Evolutionary conservation across 2,329 filamentous ascomycete genomes (phyloP), one percentile per base, ranked within the genome.

Genomic region (Didymellaceae sp.): DNA sequence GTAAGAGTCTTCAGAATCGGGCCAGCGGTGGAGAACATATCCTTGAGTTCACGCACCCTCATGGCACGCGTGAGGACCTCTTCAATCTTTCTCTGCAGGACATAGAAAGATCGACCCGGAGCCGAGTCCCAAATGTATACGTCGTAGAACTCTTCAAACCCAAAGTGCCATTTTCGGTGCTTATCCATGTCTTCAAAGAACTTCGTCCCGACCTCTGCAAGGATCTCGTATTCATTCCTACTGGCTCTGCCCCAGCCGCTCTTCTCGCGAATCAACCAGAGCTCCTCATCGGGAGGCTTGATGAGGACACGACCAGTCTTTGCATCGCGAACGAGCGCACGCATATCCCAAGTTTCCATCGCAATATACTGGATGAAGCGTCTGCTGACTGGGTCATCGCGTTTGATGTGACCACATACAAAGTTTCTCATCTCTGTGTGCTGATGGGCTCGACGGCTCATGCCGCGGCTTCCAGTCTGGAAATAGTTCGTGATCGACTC

Each of bases 101-200:
- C 33, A 14, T 57, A 37, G 38, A 66, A 74, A 2, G 58, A 52
- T 6, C 66, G 41, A 9, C 75, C 75, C 9, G 75, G 61, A 7
- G 56, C 57, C 2, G 68, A 48, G 47, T 75, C 74, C 75, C 74
- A 77, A 7, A 78, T 60, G 37, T 74, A 75, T 17, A 78, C 61
- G 59, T 77, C 74, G 39, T 75, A 77, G 46, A 76, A 75, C 31
- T 78, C 73, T 9, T 74, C 67, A 53, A 78, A 78, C 3, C 69
- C 66, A 44, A 77, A 71, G 25, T 67, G 67, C 68, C 72, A 77
- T 16, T 70, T 59, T 20, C 73, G 59, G 7, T 56, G 46, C 11
- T 57, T 59, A 16, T 75, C 74, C 64, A 77, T 72, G n/a, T 69
- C 59, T 25, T 75, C 73, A 37, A 76, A 77, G 47, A 77, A 75